phyloP scores from a whole-genome alignment of 805 yeast species.

The Torulaspora indica region DNA sequence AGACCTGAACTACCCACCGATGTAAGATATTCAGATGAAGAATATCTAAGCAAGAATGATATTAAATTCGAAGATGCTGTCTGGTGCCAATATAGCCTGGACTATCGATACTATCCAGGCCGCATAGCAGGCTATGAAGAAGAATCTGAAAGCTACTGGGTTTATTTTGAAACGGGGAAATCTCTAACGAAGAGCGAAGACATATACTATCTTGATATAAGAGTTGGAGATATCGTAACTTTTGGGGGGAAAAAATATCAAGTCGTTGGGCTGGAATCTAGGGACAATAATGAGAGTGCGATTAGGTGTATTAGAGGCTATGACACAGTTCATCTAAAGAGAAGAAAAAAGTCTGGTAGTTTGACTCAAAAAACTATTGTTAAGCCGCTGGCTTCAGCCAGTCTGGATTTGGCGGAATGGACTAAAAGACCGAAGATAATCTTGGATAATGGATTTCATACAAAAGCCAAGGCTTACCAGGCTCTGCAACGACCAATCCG shows the following conservation, averaged over 20 bases:
- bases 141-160: slow-evolving; percentile 13
- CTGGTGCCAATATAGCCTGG: slow-evolving; percentile 50
- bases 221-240: slow-evolving; percentile 52
- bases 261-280: slow-evolving; percentile 46
- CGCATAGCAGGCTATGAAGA: slow-evolving; percentile 31
- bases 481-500: slow-evolving; percentile 22
- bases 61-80: slow-evolving; percentile 39
- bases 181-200: slow-evolving; percentile 24
- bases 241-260: slow-evolving; percentile 36
- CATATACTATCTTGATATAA: slow-evolving; percentile 47
- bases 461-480: slow-evolving; percentile 16
- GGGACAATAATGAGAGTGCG: slow-evolving; percentile 17
- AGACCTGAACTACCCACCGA: slow-evolving; percentile 1
- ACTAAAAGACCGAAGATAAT: slow-evolving; percentile 33
- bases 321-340: slow-evolving; percentile 43
- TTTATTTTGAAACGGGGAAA: slow-evolving; percentile 24
- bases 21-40: slow-evolving; percentile 12
- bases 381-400: slow-evolving; percentile 32
- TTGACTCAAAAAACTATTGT: slow-evolving; percentile 19
- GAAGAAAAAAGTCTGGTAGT: slow-evolving; percentile 22
- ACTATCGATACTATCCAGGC: slow-evolving; percentile 47
- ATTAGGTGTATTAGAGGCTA: slow-evolving; percentile 60
- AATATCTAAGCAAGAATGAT: slow-evolving; percentile 28
- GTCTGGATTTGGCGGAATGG: slow-evolving; percentile 37
- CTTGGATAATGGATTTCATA: slow-evolving; percentile 14